Evolutionary conservation across 116 monocot genomes (phyloP).

Genomic region (Iris pallida): DNA sequence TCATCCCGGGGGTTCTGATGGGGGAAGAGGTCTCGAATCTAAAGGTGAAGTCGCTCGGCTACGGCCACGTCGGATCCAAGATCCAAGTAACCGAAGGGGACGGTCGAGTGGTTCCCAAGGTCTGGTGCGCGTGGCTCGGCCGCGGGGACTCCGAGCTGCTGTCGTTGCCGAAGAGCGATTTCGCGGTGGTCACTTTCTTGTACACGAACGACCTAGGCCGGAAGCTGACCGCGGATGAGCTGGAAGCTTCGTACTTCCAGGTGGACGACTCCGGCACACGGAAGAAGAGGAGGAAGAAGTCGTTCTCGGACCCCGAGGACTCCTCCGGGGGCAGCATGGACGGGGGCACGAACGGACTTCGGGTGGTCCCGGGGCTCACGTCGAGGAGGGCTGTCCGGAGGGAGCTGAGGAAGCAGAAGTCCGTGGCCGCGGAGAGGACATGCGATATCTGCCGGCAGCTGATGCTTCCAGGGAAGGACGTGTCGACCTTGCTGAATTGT

Average conservation of each 20-base stretch:
- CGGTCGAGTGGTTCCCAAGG: constrained; percentile 30
- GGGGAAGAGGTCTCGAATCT: constrained; percentile 38
- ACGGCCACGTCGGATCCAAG: constrained; percentile 52
- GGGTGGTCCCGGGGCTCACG: not conserved
- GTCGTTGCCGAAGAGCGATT: constrained; percentile 38
- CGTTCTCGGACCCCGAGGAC: constrained; percentile 54
- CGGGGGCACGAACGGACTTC: constrained; percentile 8
- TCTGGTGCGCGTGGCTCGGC: constrained; percentile 95
- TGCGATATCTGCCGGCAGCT: constrained; percentile 81
- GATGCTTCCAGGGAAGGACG: constrained; percentile 81
- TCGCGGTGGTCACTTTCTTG: constrained; percentile 60
- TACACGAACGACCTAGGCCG: constrained; percentile 67
- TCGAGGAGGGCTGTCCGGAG: constrained; percentile 34
- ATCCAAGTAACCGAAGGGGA: constrained; percentile 23
- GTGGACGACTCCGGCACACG: constrained; percentile 34
- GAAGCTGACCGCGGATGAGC: constrained; percentile 30
- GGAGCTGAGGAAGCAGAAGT: constrained; percentile 54
- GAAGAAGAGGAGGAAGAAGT: constrained; percentile 43
- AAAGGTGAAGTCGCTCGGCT: constrained; percentile 36
- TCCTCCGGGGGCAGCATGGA: constrained; percentile 9
- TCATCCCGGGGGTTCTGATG: constrained; percentile 36
- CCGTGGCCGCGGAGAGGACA: constrained; percentile 47
- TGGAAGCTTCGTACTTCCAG: constrained; percentile 24
- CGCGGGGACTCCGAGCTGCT: constrained; percentile 16
- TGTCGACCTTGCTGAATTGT: constrained; percentile 63